These are phyloP conservation scores for Neocallimastix lanati DNA, from an alignment of 192 early-diverging fungal species.

Conservation along the genomic window DNA sequence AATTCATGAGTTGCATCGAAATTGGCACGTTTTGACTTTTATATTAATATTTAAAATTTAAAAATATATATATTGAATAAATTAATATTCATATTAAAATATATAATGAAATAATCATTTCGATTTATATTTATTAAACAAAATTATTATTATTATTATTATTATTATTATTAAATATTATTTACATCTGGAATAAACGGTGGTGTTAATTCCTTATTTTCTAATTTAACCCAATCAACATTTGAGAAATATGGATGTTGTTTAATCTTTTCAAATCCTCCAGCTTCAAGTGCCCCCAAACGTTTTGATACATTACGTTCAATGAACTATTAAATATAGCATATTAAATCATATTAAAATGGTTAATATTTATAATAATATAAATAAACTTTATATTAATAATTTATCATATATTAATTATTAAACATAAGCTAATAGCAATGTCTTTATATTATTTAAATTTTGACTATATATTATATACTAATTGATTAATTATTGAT, in stretches of 20 bases:
- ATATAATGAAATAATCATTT: too few species aligned
- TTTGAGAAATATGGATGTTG: constrained; percentile 61
- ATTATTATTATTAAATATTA: background rate
- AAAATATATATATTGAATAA: too few species aligned
- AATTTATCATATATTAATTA: too few species aligned
- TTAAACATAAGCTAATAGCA: too few species aligned
- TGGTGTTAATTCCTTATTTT: constrained; percentile 47
- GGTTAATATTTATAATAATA: background rate
- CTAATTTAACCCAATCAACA: constrained; percentile 59
- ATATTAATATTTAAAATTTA: background rate
- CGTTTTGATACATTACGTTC: constrained; percentile 53
- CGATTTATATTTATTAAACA: constrained; percentile 5
- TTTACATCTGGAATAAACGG: constrained; percentile 74
- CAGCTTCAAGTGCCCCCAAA: constrained; percentile 51
- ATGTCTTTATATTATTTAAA: too few species aligned
- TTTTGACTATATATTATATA: too few species aligned
- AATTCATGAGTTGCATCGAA: constrained; percentile 93
- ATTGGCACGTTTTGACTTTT: constrained; percentile 67
- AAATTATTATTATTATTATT: background rate
- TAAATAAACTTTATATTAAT: background rate
- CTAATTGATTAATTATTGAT: too few species aligned
- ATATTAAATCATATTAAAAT: too few species aligned
- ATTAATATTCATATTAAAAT: too few species aligned
- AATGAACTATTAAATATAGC: constrained; percentile 39
- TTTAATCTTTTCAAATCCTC: constrained; percentile 49